Conservation (phyloP, 2,329 filamentous ascomycete species). For the Capronia epimyces region DNA sequence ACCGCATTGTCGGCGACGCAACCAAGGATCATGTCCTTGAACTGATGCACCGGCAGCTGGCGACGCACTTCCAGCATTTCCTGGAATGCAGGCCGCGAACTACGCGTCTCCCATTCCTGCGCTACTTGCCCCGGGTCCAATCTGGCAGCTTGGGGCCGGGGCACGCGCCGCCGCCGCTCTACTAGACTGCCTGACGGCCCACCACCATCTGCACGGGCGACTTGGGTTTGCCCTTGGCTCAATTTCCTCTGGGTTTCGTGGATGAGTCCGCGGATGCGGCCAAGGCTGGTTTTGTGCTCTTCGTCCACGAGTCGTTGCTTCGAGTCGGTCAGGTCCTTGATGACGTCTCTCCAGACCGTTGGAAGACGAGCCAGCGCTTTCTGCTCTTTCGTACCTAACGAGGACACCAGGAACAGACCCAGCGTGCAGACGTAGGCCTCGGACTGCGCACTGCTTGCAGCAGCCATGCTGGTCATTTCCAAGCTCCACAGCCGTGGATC, state of each 20-base stretch:
- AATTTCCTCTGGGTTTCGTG: constrained; percentile 42
- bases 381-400: constrained; percentile 73
- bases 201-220: constrained; percentile 30
- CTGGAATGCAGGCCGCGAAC: constrained; percentile 50
- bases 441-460: constrained; percentile 71
- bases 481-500: constrained; percentile 51
- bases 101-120: constrained; percentile 20
- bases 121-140: constrained; percentile 13
- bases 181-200: neutral
- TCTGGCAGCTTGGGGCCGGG: constrained; percentile 1
- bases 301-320: constrained; percentile 67
- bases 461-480: constrained; percentile 69
- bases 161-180: constrained; percentile 8
- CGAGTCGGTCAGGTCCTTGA: constrained; percentile 67
- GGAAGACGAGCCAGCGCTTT: constrained; percentile 76
- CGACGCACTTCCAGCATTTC: constrained; percentile 72
- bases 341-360: constrained; percentile 75
- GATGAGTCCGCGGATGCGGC: constrained; percentile 50
- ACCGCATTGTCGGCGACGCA: constrained; percentile 76
- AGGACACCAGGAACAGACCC: constrained; percentile 75
- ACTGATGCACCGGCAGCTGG: constrained; percentile 85
- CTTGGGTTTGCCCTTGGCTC: constrained; percentile 52
- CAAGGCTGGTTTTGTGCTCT: constrained; percentile 63
- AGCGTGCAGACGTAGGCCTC: constrained; percentile 79
- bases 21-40: constrained; percentile 69